Percentiles rank a stretch among this genome's conserved stretches.
These are phyloP conservation scores for Debaryomyces sp. DNA, from an alignment of 1,139 yeast species.

Conservation along the genomic window DNA sequence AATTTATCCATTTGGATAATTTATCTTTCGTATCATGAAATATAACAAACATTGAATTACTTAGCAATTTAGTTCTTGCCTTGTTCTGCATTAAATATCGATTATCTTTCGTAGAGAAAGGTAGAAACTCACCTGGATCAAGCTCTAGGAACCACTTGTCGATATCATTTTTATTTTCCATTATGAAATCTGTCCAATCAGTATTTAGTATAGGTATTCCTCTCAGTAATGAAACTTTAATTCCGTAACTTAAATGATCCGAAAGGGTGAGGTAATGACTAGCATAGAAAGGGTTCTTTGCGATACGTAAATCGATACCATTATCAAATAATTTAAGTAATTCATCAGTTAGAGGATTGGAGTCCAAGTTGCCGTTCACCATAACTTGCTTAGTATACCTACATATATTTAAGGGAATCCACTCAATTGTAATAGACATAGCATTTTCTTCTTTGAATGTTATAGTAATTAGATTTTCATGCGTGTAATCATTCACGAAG, in stretches of 20 bases:
- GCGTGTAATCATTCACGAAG: slow-evolving; percentile 19
- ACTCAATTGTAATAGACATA: slow-evolving; percentile 19
- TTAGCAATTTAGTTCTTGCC: slow-evolving; percentile 17
- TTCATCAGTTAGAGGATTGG: slow-evolving; percentile 7
- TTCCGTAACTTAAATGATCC: slow-evolving; percentile 16
- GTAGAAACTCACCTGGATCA: slow-evolving; percentile 19
- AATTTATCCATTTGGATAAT: slow-evolving; percentile 17
- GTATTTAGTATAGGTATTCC: slow-evolving; percentile 30
- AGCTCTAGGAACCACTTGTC: slow-evolving; percentile 25
- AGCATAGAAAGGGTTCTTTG: slow-evolving; percentile 21
- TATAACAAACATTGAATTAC: slow-evolving; percentile 13
- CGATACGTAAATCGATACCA: slow-evolving; percentile 28
- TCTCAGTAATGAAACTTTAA: slow-evolving; percentile 27
- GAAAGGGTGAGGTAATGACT: slow-evolving; percentile 28
- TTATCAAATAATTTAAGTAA: slow-evolving; percentile 12
- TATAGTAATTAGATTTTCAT: slow-evolving; percentile 18
- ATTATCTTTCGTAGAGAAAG: slow-evolving; percentile 14
- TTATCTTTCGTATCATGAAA: slow-evolving; percentile 11
- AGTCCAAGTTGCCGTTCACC: background rate
- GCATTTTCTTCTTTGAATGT: slow-evolving; percentile 22
- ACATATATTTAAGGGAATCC: slow-evolving; percentile 27
- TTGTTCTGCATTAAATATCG: slow-evolving; percentile 18
- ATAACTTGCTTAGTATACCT: slow-evolving; percentile 2
- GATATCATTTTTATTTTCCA: slow-evolving; percentile 15
- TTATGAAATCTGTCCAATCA: slow-evolving; percentile 25